These are phyloP conservation scores for Podospora fimiseda DNA, from an alignment of 495 filamentous ascomycete genomes.

Conservation along the genomic window DNA sequence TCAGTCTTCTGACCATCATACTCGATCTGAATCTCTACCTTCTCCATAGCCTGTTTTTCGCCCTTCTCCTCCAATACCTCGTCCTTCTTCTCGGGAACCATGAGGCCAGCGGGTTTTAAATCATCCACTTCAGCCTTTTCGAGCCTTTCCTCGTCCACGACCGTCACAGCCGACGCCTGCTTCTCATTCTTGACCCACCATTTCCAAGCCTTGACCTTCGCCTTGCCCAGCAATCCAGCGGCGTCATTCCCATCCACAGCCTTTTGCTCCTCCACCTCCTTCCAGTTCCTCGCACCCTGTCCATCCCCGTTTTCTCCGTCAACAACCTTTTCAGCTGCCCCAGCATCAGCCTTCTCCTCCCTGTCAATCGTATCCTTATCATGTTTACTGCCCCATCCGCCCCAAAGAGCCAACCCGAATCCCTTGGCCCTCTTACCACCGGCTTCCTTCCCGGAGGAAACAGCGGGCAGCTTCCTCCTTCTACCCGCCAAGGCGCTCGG, in stretches of 20 bases:
- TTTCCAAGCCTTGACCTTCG: slow-evolving; percentile 23
- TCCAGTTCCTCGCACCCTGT: slow-evolving; percentile 29
- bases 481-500: slow-evolving; percentile 75
- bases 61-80: slow-evolving; percentile 18
- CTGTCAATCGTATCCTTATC: slow-evolving; percentile 57
- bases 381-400: slow-evolving; percentile 77
- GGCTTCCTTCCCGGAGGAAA: slow-evolving; percentile 30
- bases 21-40: no score
- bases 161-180: slow-evolving; percentile 23
- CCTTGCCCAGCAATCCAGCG: background rate
- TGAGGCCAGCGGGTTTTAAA: background rate
- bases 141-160: no score
- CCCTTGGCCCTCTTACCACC: slow-evolving; percentile 49
- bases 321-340: no score
- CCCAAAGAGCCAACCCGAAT: slow-evolving; percentile 77
- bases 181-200: slow-evolving; percentile 37
- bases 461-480: slow-evolving; percentile 43
- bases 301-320: slow-evolving; percentile 32
- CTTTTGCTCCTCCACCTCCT: slow-evolving; percentile 4
- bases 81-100: background rate
- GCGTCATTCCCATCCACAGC: background rate
- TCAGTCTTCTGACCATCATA: slow-evolving; percentile 14
- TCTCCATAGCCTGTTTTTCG: slow-evolving; percentile 9
- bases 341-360: slow-evolving; percentile 19
- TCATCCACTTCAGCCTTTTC: background rate